Base-by-base conservation (phyloP, 441 rosid species). In the Melastoma candidum region DNA sequence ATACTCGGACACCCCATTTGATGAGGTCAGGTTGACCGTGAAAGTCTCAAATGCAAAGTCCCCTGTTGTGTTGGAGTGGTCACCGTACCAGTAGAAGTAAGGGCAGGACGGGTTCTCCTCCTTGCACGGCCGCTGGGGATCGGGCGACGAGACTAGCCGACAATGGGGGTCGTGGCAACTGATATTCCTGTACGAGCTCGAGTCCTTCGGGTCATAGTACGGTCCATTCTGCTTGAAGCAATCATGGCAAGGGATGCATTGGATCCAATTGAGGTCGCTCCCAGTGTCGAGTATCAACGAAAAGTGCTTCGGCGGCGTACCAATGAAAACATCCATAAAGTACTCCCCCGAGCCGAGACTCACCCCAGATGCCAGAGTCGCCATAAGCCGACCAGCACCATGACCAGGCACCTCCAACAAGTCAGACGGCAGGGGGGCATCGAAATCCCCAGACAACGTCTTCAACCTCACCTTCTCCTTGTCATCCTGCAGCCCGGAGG, bases 211-310 rank as follows among this genome's bases (percentile, higher is more conserved):
- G 47, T 81, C 74, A 44, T 83, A 87, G 61, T 75, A 57, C 46
- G 85, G 85, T 9, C 77, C 92, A 54, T 60, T 74, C 76, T 84
- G 95, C 54, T 78, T 77, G 60, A 82, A 87, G 68, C 96, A 87
- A 56, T 75, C 95, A 49, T 73, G 44, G 62, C 96, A 87, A 66
- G 93, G 93, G 0, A 75, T 65, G 43, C 90, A 87, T 48, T 85
- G 95, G 54, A 90, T 81, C 96, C 96, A 90, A 63, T 87, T 90
- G 46, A 90, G 77, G 67, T 90, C 96, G 63, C 95, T 90, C 3
- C 96, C 95, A 10, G 98, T 90, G 61, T 90, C 98, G 39, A 90
- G 88, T 50, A 90, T 90, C 71, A 90, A 76, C 57, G 93, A 87
- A 59, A 71, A 85, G 69, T 82, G 98, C 55, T 73, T 81, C n/a